A percentile compares a stretch with the other conserved stretches of the same genome.
Evolutionary conservation across 805 yeast genomes (phyloP).

Genomic region (Maudiozyma turicensis): DNA sequence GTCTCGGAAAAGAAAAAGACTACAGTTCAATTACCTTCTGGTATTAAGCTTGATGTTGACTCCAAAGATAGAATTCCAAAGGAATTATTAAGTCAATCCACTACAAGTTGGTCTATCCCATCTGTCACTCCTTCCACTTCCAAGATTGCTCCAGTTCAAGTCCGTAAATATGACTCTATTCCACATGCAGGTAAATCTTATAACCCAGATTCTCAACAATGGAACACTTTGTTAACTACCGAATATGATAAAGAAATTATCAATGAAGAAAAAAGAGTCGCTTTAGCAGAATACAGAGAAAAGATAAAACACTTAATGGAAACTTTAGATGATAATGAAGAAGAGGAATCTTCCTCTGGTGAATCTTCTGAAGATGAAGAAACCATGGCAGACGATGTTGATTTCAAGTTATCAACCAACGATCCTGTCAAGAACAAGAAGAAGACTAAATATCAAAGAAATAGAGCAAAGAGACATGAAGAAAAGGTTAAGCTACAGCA

Average conservation of each 20-base stretch:
- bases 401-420: slow-evolving; percentile 53
- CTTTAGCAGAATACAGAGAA: slow-evolving; percentile 51
- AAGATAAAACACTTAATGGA: slow-evolving; percentile 58
- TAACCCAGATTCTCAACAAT: slow-evolving; percentile 76
- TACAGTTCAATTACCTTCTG: slow-evolving; percentile 21
- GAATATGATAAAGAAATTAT: slow-evolving; percentile 61
- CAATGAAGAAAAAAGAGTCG: slow-evolving; percentile 53
- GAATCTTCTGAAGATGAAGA: slow-evolving; percentile 32
- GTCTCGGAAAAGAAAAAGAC: slow-evolving; percentile 1
- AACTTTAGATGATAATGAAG: slow-evolving; percentile 50
- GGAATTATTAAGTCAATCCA: slow-evolving; percentile 31
- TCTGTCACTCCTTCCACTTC: slow-evolving; percentile 47
- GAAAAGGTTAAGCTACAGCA: slow-evolving; percentile 46
- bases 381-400: slow-evolving; percentile 26
- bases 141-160: slow-evolving; percentile 40
- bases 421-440: slow-evolving; percentile 57
- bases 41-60: slow-evolving; percentile 18
- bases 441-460: slow-evolving; percentile 72
- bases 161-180: slow-evolving; percentile 39
- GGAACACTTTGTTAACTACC: slow-evolving; percentile 61
- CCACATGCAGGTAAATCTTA: slow-evolving; percentile 86
- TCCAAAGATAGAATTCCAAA: slow-evolving; percentile 30
- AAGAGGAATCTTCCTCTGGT: slow-evolving; percentile 31
- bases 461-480: slow-evolving; percentile 53
- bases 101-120: slow-evolving; percentile 43